A percentile compares a stretch with the other conserved stretches of the same genome.
phyloP scores from a whole-genome alignment of 2,329 filamentous ascomycete genomes.

The Cryphonectria nitschkei region DNA sequence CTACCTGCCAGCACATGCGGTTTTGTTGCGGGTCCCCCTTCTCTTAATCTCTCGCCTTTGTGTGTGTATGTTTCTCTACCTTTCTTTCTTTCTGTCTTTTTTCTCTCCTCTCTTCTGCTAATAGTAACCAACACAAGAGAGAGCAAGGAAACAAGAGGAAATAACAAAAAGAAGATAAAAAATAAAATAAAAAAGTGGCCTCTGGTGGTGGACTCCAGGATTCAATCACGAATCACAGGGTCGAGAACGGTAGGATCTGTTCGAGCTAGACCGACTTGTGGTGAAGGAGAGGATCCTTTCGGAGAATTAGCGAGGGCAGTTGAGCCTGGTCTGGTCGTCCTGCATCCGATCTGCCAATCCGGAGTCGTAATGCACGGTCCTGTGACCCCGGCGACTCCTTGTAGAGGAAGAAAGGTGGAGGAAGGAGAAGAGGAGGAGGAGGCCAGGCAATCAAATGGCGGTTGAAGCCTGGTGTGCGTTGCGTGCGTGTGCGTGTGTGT shows the following conservation, averaged over 20 bases:
- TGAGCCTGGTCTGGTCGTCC: constrained; percentile 2
- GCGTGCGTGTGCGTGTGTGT: not conserved
- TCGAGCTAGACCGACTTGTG: constrained; percentile 16
- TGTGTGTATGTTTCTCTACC: not conserved
- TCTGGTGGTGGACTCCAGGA: constrained; percentile 1
- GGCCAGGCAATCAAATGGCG: not conserved
- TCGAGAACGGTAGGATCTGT: constrained; percentile 4
- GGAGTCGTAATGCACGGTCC: not conserved
- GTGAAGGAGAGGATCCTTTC: constrained; percentile 13
- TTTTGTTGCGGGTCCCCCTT: not conserved
- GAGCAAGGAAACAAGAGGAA: not conserved
- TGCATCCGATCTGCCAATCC: constrained; percentile 4
- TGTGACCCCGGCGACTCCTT: constrained; percentile 12
- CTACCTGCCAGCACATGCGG: constrained; percentile 4
- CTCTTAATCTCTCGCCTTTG: not conserved
- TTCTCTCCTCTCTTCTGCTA: not conserved
- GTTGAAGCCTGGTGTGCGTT: not conserved
- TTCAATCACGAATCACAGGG: constrained; percentile 21
- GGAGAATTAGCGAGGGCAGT: constrained; percentile 16
- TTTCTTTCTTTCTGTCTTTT: not conserved
- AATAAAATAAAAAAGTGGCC: constrained; percentile 20
- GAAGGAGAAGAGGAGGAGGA: not conserved
- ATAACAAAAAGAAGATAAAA: not conserved
- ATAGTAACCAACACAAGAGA: not conserved
- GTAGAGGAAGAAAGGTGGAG: constrained; percentile 1